A percentile compares a stretch with the other conserved stretches of the same genome.
These are phyloP conservation scores for Vigna unguiculata DNA, from an alignment of 306 rosid genomes.

Conservation along the genomic window DNA sequence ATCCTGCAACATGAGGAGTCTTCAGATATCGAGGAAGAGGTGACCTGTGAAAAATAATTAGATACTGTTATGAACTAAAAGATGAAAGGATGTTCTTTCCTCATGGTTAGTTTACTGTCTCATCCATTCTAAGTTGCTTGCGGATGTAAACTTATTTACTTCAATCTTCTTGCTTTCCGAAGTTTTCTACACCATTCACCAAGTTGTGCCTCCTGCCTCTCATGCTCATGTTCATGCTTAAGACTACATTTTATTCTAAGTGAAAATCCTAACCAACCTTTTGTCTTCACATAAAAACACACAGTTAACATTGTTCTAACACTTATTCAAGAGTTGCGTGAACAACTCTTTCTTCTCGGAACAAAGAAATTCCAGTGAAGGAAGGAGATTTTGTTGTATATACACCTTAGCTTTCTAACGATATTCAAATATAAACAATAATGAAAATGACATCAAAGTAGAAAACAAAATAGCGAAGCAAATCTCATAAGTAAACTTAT, in stretches of 20 bases:
- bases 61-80: constrained; percentile 28
- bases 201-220: background rate
- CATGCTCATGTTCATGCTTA: constrained; percentile 3
- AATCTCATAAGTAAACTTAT: constrained; percentile 20
- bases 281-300: background rate
- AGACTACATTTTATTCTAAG: background rate
- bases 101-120: constrained; percentile 26
- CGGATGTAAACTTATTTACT: background rate
- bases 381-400: constrained; percentile 1
- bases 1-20: constrained; percentile 72
- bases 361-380: constrained; percentile 24
- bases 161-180: constrained; percentile 14
- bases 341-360: background rate
- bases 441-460: constrained; percentile 27
- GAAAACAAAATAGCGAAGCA: constrained; percentile 36
- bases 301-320: background rate
- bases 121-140: constrained; percentile 22
- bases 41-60: constrained; percentile 58
- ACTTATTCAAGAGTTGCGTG: background rate
- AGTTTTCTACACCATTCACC: constrained; percentile 10
- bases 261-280: constrained; percentile 13
- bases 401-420: constrained; percentile 1
- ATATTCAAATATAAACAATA: constrained; percentile 7
- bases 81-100: constrained; percentile 13
- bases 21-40: constrained; percentile 70